These are phyloP conservation scores for Mayamaea pseudoterrestris DNA, from an alignment of 108 stramenopile species.

Conservation along the genomic window DNA sequence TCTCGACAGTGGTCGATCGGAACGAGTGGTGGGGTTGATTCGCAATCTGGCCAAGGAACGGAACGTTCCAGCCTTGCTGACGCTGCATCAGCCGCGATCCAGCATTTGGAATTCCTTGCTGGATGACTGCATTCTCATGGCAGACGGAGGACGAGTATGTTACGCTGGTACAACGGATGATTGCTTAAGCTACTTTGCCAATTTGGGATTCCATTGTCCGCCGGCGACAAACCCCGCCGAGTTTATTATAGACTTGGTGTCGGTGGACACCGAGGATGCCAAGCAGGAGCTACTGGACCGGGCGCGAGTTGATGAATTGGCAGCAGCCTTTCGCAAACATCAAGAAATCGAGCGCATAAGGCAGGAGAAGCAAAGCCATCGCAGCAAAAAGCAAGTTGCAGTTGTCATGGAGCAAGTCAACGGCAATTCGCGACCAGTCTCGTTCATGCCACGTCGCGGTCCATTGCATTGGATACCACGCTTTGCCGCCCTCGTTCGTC, in stretches of 20 bases:
- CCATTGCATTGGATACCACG: conserved; percentile 13
- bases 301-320: conserved; percentile 33
- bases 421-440: background rate
- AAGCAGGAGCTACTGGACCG: conserved; percentile 30
- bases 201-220: conserved; percentile 53
- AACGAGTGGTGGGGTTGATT: conserved; percentile 51
- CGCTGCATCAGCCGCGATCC: conserved; percentile 65
- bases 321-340: conserved; percentile 15
- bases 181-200: conserved; percentile 47
- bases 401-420: background rate
- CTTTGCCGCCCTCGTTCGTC: conserved; percentile 41
- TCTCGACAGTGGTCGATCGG: conserved; percentile 36
- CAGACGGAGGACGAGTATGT: conserved; percentile 59
- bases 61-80: conserved; percentile 49
- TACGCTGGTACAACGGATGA: conserved; percentile 36
- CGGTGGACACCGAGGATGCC: conserved; percentile 54
- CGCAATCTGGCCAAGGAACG: conserved; percentile 28
- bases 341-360: no score
- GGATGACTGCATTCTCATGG: conserved; percentile 54
- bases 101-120: conserved; percentile 47
- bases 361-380: conserved; percentile 7
- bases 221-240: conserved; percentile 73
- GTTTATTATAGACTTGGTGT: conserved; percentile 73
- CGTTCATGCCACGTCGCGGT: background rate
- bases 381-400: background rate